Conservation (phyloP, 1,284 basidiomycete species). For the Puccinia hordei region DNA sequence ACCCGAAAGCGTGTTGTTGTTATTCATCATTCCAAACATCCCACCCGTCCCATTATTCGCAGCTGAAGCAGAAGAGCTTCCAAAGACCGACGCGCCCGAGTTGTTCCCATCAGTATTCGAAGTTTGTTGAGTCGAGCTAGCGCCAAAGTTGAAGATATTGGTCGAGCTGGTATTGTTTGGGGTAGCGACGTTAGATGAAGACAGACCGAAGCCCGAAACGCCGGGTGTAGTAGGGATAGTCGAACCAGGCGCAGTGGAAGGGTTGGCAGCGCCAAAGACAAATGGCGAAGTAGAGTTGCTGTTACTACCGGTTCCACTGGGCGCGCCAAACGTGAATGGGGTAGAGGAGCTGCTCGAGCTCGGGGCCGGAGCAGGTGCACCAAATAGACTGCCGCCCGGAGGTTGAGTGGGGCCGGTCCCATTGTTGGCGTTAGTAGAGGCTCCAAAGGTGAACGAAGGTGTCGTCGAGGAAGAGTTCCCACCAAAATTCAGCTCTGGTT, state of each 20-base stretch:
- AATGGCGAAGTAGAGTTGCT: neutral
- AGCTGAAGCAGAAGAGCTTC: neutral
- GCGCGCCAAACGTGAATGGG: constrained; percentile 24
- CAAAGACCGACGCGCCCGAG: neutral
- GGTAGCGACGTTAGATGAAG: constrained; percentile 4
- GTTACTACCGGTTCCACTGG: neutral
- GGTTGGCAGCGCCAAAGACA: constrained; percentile 9
- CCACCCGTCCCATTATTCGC: neutral
- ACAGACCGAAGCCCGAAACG: neutral
- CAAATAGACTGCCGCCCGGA: constrained; percentile 2
- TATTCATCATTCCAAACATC: constrained; percentile 9
- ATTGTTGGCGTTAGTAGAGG: neutral
- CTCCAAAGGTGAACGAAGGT: constrained; percentile 26
- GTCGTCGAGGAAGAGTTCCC: constrained; percentile 7
- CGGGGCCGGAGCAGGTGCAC: neutral
- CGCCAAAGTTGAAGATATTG: constrained; percentile 31
- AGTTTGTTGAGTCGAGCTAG: neutral
- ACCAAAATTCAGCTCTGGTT: constrained; percentile 28
- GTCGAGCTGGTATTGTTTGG: constrained; percentile 4
- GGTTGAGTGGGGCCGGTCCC: neutral
- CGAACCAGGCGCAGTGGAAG: neutral
- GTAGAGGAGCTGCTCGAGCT: neutral
- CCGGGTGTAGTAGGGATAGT: constrained; percentile 5
- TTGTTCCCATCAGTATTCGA: neutral
- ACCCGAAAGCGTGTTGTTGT: neutral